Evolutionary conservation across 768 basidiomycete genomes (phyloP), one percentile per base, ranked within the genome.

Genomic region (Lactarius sp.): DNA sequence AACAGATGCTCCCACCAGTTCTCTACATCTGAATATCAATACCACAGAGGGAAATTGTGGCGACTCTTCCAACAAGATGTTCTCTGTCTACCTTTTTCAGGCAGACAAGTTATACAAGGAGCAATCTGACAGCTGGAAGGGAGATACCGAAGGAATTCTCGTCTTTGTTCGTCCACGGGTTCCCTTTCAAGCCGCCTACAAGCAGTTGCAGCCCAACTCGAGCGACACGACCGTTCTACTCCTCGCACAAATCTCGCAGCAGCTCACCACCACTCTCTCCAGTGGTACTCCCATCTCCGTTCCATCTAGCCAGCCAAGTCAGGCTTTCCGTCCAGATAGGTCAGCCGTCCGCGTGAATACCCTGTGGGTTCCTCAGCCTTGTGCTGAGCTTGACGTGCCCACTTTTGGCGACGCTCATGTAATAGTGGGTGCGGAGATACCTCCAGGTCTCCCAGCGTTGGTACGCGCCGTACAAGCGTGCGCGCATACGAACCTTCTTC

Each of bases 111-210:
- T 46, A 31, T 65, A 68, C 49, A 56, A 56, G 47, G 66, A 51
- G n/a, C 36, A 56, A 33, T 49, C 58, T 31, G 67, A 68, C 46
- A 67, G 58, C 22, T 68, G 66, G 66, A 68, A 68, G 47, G 61
- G 67, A 20, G 67, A 68, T 27, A 67, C 61, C 6, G 67, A 68
- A 12, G 65, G 67, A 22, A 67, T 68, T 20, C 50, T 68, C 13
- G 66, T 68, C 60, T 68, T 68, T 52, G 67, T 68, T 54, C 54
- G 67, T 67, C 39, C 18, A 4, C 20, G 1, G 10, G 8, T 16
- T 16, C 46, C 4, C 12, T 39, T 44, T 33, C 36, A 27, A 27
- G n/a, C 42, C 9, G 5, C 12, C 18, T 68, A 67, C 22, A 56
- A 71, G 41, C 60, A 65, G n/a, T 36, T 71, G n/a, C 63, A 66